Evolutionary conservation across 78 protist genomes (phyloP).

Genomic region (Trichosphaerium sp.): DNA sequence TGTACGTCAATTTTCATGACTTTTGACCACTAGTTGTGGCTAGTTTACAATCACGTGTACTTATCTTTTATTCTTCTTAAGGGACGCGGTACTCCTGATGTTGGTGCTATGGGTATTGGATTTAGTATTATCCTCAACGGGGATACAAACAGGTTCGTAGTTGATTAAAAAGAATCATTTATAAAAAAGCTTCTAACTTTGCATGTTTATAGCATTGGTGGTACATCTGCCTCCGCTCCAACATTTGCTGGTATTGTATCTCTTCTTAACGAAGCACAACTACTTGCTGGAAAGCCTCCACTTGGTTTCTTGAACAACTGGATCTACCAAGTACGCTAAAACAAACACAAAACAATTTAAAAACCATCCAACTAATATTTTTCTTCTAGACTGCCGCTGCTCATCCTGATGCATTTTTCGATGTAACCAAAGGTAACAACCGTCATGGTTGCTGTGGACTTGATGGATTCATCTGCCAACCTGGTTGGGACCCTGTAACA

Average conservation of each 20-base stretch:
- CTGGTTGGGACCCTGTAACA: slow-evolving; percentile 28
- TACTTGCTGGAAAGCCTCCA: not conserved
- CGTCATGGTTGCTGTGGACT: not conserved
- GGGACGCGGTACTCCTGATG: slow-evolving; percentile 33
- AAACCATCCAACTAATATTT: too few relatives aligned
- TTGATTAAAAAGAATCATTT: too few relatives aligned
- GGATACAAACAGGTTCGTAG: too few relatives aligned
- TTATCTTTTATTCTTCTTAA: too few relatives aligned
- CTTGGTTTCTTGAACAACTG: slow-evolving; percentile 39
- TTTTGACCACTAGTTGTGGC: too few relatives aligned
- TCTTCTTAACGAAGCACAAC: slow-evolving; percentile 3
- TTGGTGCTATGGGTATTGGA: not conserved
- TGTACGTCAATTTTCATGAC: too few relatives aligned
- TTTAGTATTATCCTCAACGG: not conserved
- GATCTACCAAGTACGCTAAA: too few relatives aligned
- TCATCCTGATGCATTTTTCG: slow-evolving; percentile 6
- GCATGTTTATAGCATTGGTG: too few relatives aligned
- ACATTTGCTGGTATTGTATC: slow-evolving; percentile 4
- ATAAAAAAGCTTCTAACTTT: too few relatives aligned
- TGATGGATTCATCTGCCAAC: not conserved
- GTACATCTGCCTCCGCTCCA: slow-evolving; percentile 19
- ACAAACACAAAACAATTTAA: too few relatives aligned
- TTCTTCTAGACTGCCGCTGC: not conserved
- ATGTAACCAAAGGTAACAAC: slow-evolving; percentile 13
- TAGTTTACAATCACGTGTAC: too few relatives aligned